Evolutionary conservation across 306 rosid species (phyloP), one percentile per base, ranked within the genome.

Genomic region (Cucumis melo): DNA sequence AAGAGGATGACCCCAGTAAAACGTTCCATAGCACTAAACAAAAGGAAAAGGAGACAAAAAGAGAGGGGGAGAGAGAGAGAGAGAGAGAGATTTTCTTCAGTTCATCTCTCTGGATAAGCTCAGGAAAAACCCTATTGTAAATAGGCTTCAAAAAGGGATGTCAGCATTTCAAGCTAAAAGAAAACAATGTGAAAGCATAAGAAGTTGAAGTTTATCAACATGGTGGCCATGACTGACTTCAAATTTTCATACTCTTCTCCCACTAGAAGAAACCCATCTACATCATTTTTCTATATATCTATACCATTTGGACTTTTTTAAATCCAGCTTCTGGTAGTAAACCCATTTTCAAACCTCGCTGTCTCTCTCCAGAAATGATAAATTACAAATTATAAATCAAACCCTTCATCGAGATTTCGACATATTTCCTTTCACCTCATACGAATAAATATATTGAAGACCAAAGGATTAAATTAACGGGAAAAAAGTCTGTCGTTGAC

Each of bases 11-110:
- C 70, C 71, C 81, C 85, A 78, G 79, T 74, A 81, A 78, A 80
- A 63, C 83, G 77, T 77, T 83, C 87, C 99, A 95, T 95, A 59
- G 20, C 50, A 34, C 20, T 56, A 12, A 74, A 23, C 3, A 32
- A 34, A 29, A 27, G 6, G 34, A 42, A 32, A 50, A 23, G 24
- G 58, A 27, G 42, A 46, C 5, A 46, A 0, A 46, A 24, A 68
- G 34, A 72, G 24, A 71, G 41, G 23, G 41, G 15, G 41, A 70
- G 38, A 23, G 29, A 39, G 32, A 56, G 75, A 78, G 63, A 84
- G 71, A 77, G 32, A 56, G 75, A 78, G 63, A 84, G 71, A 77
- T 5, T 20, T 14, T 72, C 12, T 72, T 51, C 61, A 72, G 16
- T 50, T 41, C 76, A 46, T 39, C 73, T 21, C 73, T 19, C 14